Base-by-base conservation (phyloP, 495 filamentous ascomycete species). In the Wilcoxina mikolae region DNA sequence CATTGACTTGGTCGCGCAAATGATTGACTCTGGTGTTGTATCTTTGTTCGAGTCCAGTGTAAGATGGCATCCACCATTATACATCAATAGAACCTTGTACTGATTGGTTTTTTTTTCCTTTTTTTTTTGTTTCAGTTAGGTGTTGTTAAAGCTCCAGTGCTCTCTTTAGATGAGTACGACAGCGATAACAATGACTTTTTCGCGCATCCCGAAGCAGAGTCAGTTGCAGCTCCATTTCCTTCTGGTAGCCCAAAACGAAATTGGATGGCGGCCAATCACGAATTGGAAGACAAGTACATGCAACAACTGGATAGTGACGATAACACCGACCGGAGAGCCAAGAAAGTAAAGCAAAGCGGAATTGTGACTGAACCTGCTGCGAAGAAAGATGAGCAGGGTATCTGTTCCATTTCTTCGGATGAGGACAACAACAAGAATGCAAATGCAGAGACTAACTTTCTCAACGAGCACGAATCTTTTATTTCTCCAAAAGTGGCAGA, bases 1-100 rank as follows among this genome's bases (percentile, higher is more conserved):
- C 5, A 15, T 15, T 35, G 31, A 7, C 31, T 15, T 15, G 5
- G 31, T 15, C n/a, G 46, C 46, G 24, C 9, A 9, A 27, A 49
- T 28, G 31, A 38, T 93, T 58, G 85, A 95, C 71, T 82, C 85
- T 57, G 69, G 74, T 51, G 64, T 95, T 58, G 79, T 83, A 57
- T 82, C 84, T 46, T 75, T 95, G 24, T 95, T 95, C 69, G 74
- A 82, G 26, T 73, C 76, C 25, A 90, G 85, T 72, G 87, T 91
- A 73, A 68, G 3, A 17, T 38, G 28, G n/a, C n/a, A n/a, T n/a
- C n/a, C n/a, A n/a, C n/a, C n/a, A n/a, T n/a, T n/a, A n/a, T n/a
- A n/a, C n/a, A n/a, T n/a, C n/a, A n/a, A n/a, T n/a, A n/a, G n/a
- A n/a, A n/a, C 31, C 23, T 28, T 17, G n/a, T 52, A 22, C n/a